A percentile compares a stretch with the other conserved stretches of the same genome.
These are phyloP conservation scores for Leishmania braziliensis DNA, from an alignment of 208 protist genomes.

Conservation along the genomic window DNA sequence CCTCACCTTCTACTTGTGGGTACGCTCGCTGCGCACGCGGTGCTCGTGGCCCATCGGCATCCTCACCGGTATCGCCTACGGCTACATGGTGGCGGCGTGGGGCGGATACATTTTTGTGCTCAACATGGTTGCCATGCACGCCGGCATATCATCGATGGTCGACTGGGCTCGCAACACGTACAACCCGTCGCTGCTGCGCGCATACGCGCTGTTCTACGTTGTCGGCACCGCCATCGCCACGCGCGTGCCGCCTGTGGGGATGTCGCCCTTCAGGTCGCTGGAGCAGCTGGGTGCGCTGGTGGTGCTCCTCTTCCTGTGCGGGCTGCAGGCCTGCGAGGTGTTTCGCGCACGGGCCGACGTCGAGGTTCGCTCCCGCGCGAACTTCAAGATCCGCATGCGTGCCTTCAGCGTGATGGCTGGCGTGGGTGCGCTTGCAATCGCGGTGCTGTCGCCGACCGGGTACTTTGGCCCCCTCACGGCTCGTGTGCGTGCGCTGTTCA, in stretches of 20 bases:
- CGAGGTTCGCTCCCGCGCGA: slow-evolving; percentile 30
- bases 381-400: slow-evolving; percentile 35
- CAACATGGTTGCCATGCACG: too few species aligned
- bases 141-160: too few species aligned
- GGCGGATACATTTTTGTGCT: too few species aligned
- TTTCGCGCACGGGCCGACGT: slow-evolving; percentile 24
- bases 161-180: too few species aligned
- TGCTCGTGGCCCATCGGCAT: too few species aligned
- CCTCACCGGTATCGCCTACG: too few species aligned
- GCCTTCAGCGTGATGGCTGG: slow-evolving; percentile 31
- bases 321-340: slow-evolving; percentile 37
- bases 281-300: slow-evolving; percentile 95
- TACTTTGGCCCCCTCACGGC: slow-evolving; percentile 59
- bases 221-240: slow-evolving; percentile 93
- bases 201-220: too few species aligned
- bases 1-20: too few species aligned
- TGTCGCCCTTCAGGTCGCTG: slow-evolving; percentile 91
- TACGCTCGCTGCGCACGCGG: too few species aligned
- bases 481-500: slow-evolving; percentile 70
- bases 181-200: too few species aligned
- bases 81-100: too few species aligned
- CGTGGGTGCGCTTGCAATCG: slow-evolving; percentile 23
- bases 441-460: slow-evolving; percentile 42
- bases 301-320: slow-evolving; percentile 70
- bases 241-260: slow-evolving; percentile 95